These are phyloP conservation scores for Perkinsus marinus DNA, from an alignment of 169 alveolate genomes.

Conservation along the genomic window DNA sequence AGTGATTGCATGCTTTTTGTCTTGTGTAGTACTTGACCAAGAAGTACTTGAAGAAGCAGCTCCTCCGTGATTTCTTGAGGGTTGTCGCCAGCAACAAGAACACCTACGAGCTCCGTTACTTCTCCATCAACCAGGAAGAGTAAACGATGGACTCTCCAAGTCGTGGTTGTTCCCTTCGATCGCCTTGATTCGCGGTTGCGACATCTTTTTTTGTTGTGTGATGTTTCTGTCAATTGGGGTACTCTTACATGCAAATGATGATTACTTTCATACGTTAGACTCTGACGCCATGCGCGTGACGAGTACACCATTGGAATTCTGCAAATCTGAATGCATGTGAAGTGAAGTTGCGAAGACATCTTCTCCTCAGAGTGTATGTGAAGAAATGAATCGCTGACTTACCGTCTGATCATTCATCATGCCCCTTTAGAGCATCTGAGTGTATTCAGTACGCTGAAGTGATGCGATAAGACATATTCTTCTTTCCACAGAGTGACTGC, in stretches of 20 bases:
- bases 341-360: background rate
- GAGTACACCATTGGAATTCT: background rate
- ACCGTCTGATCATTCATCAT: background rate
- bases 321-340: background rate
- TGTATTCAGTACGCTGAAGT: background rate
- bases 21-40: constrained; percentile 76
- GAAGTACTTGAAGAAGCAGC: constrained; percentile 85
- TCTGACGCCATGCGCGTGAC: background rate
- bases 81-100: constrained; percentile 78
- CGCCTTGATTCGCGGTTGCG: background rate
- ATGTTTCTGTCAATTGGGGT: background rate
- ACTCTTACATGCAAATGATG: background rate
- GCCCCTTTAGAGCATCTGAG: background rate
- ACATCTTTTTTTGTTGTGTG: background rate
- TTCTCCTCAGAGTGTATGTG: background rate
- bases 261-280: background rate
- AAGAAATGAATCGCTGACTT: background rate
- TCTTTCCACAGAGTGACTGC: background rate
- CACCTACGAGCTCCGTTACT: constrained; percentile 80
- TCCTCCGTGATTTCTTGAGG: constrained; percentile 80
- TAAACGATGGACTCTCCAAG: background rate
- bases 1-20: background rate
- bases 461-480: background rate
- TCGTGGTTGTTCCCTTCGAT: background rate
- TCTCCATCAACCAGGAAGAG: constrained; percentile 12